Conservation (phyloP, 306 rosid species). For the Trifolium fragiferum region DNA sequence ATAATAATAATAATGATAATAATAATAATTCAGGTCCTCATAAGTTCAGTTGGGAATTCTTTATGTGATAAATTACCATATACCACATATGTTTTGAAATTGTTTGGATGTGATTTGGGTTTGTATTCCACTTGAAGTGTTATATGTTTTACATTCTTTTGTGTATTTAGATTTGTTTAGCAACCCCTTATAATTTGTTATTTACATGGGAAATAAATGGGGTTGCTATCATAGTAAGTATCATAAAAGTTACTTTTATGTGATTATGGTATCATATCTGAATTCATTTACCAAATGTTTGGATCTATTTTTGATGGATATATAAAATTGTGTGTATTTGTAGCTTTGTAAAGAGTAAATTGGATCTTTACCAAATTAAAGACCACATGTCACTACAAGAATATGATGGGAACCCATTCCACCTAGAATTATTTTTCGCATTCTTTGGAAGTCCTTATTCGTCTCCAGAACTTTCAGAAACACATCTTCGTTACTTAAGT, state of each 20-base stretch:
- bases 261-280: slow-evolving; percentile 37
- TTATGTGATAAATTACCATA: slow-evolving; percentile 51
- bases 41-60: slow-evolving; percentile 87
- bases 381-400: too few species aligned
- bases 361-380: too few species aligned
- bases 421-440: too few species aligned
- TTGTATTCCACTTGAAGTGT: slow-evolving; percentile 64
- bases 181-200: slow-evolving; percentile 52
- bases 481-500: too few species aligned
- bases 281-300: slow-evolving; percentile 47
- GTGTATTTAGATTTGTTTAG: slow-evolving; percentile 80
- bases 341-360: not conserved
- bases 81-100: slow-evolving; percentile 40
- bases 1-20: slow-evolving; percentile 9
- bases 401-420: too few species aligned
- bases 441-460: too few species aligned
- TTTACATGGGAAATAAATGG: slow-evolving; percentile 67
- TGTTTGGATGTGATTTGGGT: slow-evolving; percentile 69
- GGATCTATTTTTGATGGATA: slow-evolving; percentile 42
- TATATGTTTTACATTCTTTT: slow-evolving; percentile 69
- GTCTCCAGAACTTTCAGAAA: too few species aligned
- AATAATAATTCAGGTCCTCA: slow-evolving; percentile 54
- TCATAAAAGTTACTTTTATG: slow-evolving; percentile 46
- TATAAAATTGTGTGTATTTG: slow-evolving; percentile 8
- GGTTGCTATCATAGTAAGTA: slow-evolving; percentile 60